Conservation (phyloP, 1,139 yeast genomes). For the Pichia sp. region DNA sequence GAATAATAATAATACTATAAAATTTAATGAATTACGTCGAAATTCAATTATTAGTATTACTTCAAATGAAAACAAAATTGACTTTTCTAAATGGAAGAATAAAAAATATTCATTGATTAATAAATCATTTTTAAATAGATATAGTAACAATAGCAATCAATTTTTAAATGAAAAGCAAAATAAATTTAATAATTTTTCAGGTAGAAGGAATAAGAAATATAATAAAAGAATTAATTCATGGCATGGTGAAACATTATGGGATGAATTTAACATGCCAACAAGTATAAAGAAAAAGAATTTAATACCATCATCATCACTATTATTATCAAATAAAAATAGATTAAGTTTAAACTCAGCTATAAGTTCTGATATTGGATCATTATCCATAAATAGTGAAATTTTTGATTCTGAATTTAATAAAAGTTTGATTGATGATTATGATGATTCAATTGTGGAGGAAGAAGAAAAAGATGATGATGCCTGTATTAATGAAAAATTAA, state of each 20-base stretch:
- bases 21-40: background rate
- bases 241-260: slow-evolving; percentile 9
- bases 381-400: background rate
- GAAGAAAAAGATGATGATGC: background rate
- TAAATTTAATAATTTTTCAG: background rate
- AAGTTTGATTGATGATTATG: background rate
- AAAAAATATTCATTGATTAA: background rate
- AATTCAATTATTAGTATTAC: slow-evolving; percentile 3
- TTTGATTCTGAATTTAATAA: background rate
- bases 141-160: background rate
- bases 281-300: background rate
- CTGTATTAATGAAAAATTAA: background rate
- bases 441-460: background rate
- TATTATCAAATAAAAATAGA: background rate
- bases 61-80: background rate
- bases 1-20: background rate
- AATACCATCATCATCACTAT: background rate
- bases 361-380: background rate
- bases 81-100: slow-evolving; percentile 4
- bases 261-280: background rate
- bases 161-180: background rate
- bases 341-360: background rate
- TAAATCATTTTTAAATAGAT: background rate
- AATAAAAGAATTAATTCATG: slow-evolving; percentile 3
- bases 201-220: background rate